Percentiles rank a stretch among this genome's conserved stretches.
Conservation (phyloP, 2,329 filamentous ascomycete genomes). For the Parastagonospora nodorum region DNA sequence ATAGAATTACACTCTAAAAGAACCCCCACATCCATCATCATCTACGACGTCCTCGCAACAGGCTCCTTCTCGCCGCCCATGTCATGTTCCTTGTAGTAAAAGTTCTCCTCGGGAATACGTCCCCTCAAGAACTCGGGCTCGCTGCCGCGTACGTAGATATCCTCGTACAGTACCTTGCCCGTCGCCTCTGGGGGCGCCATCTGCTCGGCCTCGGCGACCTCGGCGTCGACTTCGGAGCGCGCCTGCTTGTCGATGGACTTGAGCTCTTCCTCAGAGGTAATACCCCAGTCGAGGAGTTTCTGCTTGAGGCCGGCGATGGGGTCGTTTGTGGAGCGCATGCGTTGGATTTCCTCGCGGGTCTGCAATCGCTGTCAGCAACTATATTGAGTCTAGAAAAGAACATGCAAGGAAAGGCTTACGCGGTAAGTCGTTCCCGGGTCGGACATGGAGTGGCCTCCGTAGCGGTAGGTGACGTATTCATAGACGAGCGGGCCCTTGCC, state of each 20-base stretch:
- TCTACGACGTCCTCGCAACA: conserved; percentile 39
- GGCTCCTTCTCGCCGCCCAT: conserved; percentile 42
- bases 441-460: conserved; percentile 99
- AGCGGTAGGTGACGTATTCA: conserved; percentile 99
- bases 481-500: conserved; percentile 94
- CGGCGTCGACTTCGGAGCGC: conserved; percentile 79
- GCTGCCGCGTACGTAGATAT: conserved; percentile 88
- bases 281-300: conserved; percentile 95
- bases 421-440: conserved; percentile 99
- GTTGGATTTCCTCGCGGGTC: conserved; percentile 98
- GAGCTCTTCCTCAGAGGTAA: conserved; percentile 90
- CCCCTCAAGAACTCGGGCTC: conserved; percentile 90
- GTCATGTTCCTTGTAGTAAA: conserved; percentile 66
- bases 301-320: conserved; percentile 97
- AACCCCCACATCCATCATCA: background rate
- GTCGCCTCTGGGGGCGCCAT: conserved; percentile 82
- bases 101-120: conserved; percentile 89
- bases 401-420: conserved; percentile 41
- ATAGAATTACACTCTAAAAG: conserved; percentile 29
- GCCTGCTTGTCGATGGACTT: conserved; percentile 96
- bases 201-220: conserved; percentile 87
- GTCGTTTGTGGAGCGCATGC: conserved; percentile 98
- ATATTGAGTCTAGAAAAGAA: no score
- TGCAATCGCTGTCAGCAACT: conserved; percentile 26
- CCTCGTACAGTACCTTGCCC: conserved; percentile 87